Conservation (phyloP, 2,329 filamentous ascomycete genomes). For the Fusarium devonianum region DNA sequence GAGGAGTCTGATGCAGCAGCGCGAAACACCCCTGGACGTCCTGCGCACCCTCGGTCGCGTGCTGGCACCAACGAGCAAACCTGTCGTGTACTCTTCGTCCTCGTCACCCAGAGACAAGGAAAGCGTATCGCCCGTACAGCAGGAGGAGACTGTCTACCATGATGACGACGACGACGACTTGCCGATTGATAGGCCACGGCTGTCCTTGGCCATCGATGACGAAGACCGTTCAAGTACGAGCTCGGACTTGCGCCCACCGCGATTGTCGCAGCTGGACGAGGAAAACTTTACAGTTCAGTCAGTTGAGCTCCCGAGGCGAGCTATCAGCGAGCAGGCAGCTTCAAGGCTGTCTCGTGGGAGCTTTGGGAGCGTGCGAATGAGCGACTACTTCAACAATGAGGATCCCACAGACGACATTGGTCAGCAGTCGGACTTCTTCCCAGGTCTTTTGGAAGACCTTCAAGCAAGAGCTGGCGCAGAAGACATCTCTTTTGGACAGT, state of each 20-base stretch:
- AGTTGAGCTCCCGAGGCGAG: constrained; percentile 65
- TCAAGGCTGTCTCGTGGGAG: constrained; percentile 60
- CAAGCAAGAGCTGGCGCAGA: constrained; percentile 49
- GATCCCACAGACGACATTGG: constrained; percentile 52
- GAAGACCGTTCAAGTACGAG: constrained; percentile 62
- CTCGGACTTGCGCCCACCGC: constrained; percentile 60
- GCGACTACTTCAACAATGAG: constrained; percentile 57
- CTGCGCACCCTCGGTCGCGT: constrained; percentile 62
- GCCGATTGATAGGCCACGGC: constrained; percentile 58
- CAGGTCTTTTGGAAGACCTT: constrained; percentile 55
- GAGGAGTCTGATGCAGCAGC: constrained; percentile 62
- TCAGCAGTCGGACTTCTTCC: constrained; percentile 61
- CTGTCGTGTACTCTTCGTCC: constrained; percentile 57
- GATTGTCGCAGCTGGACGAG: constrained; percentile 62
- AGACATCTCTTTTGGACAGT: constrained; percentile 56
- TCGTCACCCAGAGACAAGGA: constrained; percentile 45
- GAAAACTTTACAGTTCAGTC: constrained; percentile 66
- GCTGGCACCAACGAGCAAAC: constrained; percentile 58
- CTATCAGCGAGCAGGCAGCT: constrained; percentile 53
- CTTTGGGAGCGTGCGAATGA: constrained; percentile 61
- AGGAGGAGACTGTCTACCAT: constrained; percentile 56
- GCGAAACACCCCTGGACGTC: constrained; percentile 63
- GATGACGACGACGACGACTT: constrained; percentile 60
- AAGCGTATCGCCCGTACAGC: constrained; percentile 41
- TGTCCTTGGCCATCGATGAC: constrained; percentile 62